phyloP scores from a whole-genome alignment of 2,329 filamentous ascomycete species.

The Colletotrichum australisinense region DNA sequence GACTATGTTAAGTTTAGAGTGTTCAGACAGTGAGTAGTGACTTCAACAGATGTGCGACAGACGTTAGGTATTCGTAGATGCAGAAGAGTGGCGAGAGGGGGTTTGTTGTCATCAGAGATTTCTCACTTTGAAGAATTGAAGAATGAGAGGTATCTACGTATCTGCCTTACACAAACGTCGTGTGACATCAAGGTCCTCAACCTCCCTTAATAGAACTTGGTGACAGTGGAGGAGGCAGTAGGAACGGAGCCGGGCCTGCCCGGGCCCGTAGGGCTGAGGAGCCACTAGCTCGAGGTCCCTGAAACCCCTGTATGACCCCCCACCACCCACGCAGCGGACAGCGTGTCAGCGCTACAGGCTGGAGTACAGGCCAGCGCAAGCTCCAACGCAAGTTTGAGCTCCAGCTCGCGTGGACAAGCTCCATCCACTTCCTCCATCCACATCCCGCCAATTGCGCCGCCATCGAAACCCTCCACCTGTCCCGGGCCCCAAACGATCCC shows the following conservation, averaged over 20 bases:
- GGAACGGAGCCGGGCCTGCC: not conserved
- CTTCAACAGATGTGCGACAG: not conserved
- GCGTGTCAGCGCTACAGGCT: conserved; percentile 23
- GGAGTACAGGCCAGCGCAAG: conserved; percentile 7
- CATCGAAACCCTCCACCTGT: conserved; percentile 17
- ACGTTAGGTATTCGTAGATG: not conserved
- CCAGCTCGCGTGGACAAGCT: not conserved
- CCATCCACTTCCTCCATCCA: conserved; percentile 25
- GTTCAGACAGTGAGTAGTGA: too few relatives aligned
- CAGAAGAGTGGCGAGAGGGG: not conserved
- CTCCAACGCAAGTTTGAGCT: conserved; percentile 17
- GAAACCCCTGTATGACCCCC: conserved; percentile 22
- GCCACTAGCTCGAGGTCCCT: conserved; percentile 11
- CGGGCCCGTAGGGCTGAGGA: conserved; percentile 25
- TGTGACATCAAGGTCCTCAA: not conserved
- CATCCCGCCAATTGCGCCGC: conserved; percentile 26
- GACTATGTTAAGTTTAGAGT: too few relatives aligned
- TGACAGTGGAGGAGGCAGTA: not conserved
- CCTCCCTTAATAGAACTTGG: not conserved
- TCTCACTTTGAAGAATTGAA: not conserved
- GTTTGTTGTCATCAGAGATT: not conserved
- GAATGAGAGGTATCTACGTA: not conserved
- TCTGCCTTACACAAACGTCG: not conserved
- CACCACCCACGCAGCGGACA: conserved; percentile 16
- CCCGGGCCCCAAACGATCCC: conserved; percentile 2